Conservation (phyloP, 495 filamentous ascomycete genomes). For the Glutinoglossum americanum region DNA sequence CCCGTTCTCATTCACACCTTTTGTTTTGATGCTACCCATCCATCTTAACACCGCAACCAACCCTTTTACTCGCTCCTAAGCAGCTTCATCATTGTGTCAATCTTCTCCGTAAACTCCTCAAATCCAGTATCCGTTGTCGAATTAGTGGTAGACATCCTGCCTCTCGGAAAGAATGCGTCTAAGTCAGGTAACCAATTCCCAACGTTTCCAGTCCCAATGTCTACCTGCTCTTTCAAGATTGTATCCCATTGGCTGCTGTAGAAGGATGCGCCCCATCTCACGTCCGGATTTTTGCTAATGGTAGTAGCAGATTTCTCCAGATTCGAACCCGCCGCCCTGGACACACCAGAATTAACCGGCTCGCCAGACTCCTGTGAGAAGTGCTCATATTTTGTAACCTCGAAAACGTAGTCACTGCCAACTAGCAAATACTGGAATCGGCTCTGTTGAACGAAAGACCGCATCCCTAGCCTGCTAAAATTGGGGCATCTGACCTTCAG, state of each 20-base stretch:
- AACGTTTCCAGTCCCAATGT: conserved; percentile 13
- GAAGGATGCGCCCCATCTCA: conserved; percentile 24
- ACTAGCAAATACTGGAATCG: conserved; percentile 19
- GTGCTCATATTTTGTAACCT: conserved; percentile 31
- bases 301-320: background rate
- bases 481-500: background rate
- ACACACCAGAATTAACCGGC: background rate
- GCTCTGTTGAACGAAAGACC: background rate
- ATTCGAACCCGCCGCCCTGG: background rate
- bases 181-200: conserved; percentile 21
- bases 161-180: conserved; percentile 24
- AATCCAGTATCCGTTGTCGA: conserved; percentile 13
- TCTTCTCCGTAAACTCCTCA: conserved; percentile 11
- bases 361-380: background rate
- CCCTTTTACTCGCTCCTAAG: background rate
- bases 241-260: conserved; percentile 31
- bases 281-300: background rate
- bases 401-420: conserved; percentile 27
- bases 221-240: conserved; percentile 16
- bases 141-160: conserved; percentile 1
- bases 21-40: background rate
- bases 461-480: background rate
- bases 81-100: conserved; percentile 9
- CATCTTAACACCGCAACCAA: too few relatives aligned
- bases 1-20: background rate